phyloP scores from a whole-genome alignment of 2,329 filamentous ascomycete species.

The Aspergillus felis region DNA sequence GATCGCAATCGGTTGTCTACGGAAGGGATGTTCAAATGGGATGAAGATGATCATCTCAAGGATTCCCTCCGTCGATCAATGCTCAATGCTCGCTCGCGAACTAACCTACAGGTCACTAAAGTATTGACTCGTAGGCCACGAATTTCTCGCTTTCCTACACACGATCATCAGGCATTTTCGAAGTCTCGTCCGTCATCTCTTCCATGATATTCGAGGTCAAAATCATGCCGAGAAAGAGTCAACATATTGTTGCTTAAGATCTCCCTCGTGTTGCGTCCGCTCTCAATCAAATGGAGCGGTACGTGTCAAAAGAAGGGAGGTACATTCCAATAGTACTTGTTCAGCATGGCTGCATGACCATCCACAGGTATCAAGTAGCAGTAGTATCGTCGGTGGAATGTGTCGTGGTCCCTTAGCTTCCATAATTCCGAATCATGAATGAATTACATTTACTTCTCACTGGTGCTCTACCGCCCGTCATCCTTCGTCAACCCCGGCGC shows the following conservation, averaged over 20 bases:
- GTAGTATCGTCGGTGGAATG: not conserved
- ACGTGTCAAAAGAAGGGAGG: slow-evolving; percentile 44
- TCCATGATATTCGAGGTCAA: slow-evolving; percentile 45
- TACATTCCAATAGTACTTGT: slow-evolving; percentile 30
- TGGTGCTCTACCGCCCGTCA: not conserved
- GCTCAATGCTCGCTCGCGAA: not conserved
- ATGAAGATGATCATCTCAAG: slow-evolving; percentile 11
- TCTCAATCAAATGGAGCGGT: slow-evolving; percentile 31
- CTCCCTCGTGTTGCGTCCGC: slow-evolving; percentile 45
- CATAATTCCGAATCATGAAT: not conserved
- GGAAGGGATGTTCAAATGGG: not conserved
- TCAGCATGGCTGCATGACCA: not conserved
- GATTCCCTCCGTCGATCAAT: not conserved
- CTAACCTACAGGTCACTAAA: slow-evolving; percentile 3
- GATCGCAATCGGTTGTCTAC: not conserved
- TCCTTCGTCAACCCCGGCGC: not conserved
- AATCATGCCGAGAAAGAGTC: slow-evolving; percentile 39
- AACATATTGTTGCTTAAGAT: slow-evolving; percentile 20
- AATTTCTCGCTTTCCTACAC: not conserved
- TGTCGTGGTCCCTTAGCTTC: not conserved
- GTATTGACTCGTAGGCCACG: not conserved
- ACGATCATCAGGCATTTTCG: slow-evolving; percentile 36
- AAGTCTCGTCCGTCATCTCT: slow-evolving; percentile 41
- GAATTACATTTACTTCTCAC: not conserved
- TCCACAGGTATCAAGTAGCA: not conserved